phyloP scores from a whole-genome alignment of 2,329 filamentous ascomycete genomes.

The Fusarium caatingaense region DNA sequence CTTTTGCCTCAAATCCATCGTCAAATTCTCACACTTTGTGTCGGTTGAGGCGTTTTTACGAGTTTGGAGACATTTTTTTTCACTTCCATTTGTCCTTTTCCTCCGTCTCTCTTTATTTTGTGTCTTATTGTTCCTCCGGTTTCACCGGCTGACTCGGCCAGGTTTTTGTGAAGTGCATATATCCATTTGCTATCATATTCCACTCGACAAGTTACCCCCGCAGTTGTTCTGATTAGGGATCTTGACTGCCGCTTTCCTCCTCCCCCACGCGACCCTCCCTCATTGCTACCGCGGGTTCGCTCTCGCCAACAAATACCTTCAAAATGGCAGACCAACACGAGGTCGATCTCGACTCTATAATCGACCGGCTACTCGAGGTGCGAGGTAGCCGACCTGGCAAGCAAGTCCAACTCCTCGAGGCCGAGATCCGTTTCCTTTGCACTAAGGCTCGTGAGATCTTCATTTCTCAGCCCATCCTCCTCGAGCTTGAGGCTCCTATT shows the following conservation, averaged over 20 bases:
- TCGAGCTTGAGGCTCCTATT: slow-evolving; percentile 98
- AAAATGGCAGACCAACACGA: slow-evolving; percentile 78
- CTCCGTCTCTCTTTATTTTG: slow-evolving; percentile 8
- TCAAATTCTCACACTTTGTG: slow-evolving; percentile 27
- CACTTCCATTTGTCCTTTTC: slow-evolving; percentile 9
- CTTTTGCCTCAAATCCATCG: slow-evolving; percentile 26
- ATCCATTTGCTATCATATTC: slow-evolving; percentile 46
- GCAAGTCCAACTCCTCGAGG: slow-evolving; percentile 96
- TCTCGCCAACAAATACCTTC: slow-evolving; percentile 50
- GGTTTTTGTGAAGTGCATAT: slow-evolving; percentile 51
- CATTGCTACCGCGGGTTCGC: slow-evolving; percentile 54
- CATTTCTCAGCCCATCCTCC: slow-evolving; percentile 97
- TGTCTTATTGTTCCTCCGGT: slow-evolving; percentile 18
- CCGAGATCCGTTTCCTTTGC: slow-evolving; percentile 96
- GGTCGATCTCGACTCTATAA: slow-evolving; percentile 99
- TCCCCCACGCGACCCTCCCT: slow-evolving; percentile 44
- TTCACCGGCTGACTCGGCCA: slow-evolving; percentile 43
- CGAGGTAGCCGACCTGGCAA: slow-evolving; percentile 97
- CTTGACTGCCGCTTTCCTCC: slow-evolving; percentile 43
- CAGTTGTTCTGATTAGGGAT: slow-evolving; percentile 48
- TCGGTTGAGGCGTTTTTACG: slow-evolving; percentile 30
- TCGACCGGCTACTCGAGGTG: slow-evolving; percentile 97
- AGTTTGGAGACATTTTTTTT: slow-evolving; percentile 24
- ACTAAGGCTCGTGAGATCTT: slow-evolving; percentile 99
- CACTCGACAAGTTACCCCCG: slow-evolving; percentile 44